A percentile compares a stretch with the other conserved stretches of the same genome.
Evolutionary conservation across 140 eudicot species (phyloP).

Genomic region (Anethum foeniculum): DNA sequence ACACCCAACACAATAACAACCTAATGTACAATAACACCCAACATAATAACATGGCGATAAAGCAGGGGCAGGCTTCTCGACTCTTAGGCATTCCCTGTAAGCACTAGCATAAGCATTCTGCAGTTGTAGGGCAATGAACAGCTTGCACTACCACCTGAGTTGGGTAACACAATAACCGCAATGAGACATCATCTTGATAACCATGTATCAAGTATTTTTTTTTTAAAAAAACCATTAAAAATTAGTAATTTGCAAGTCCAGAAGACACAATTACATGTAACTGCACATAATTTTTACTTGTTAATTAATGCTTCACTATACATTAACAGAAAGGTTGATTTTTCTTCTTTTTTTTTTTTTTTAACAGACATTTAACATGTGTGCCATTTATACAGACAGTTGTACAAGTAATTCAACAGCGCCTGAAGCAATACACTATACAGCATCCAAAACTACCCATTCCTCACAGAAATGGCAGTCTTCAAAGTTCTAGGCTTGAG

Average conservation of each 20-base stretch:
- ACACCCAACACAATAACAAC: neutral
- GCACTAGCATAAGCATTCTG: too few species aligned
- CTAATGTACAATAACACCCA: neutral
- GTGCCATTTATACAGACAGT: too few species aligned
- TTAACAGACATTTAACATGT: too few species aligned
- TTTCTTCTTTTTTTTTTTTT: too few species aligned
- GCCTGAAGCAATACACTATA: neutral
- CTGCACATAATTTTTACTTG: neutral
- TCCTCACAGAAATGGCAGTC: conserved; percentile 21
- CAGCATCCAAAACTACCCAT: neutral
- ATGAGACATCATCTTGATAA: neutral
- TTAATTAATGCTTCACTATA: neutral
- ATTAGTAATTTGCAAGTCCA: neutral
- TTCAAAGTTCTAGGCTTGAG: conserved; percentile 30
- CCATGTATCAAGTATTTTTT: neutral
- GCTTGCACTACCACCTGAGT: neutral
- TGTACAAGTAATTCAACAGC: neutral
- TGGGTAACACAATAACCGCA: neutral
- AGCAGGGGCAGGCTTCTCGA: neutral
- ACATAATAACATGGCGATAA: neutral
- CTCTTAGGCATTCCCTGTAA: too few species aligned
- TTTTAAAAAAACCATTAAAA: neutral
- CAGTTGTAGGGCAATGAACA: neutral
- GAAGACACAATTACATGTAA: neutral
- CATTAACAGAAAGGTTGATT: neutral